These are phyloP conservation scores for Gentiana macrophylla DNA, from an alignment of 257 asterid genomes.

Conservation along the genomic window DNA sequence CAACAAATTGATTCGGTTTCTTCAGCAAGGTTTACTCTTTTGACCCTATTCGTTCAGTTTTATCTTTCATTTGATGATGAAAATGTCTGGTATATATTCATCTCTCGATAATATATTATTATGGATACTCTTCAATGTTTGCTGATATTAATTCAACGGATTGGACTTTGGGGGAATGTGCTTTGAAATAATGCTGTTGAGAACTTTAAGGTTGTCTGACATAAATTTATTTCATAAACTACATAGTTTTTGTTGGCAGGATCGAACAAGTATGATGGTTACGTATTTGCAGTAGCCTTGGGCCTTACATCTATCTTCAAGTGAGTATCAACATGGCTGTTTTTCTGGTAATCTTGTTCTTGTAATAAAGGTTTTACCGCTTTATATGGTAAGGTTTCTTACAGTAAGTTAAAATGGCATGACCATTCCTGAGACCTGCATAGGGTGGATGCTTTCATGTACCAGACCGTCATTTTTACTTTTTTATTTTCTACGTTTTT, in stretches of 20 bases:
- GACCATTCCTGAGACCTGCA: too few species aligned
- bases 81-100: not conserved
- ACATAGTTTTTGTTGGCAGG: slow-evolving; percentile 38
- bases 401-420: too few species aligned
- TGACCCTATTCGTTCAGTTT: not conserved
- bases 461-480: not conserved
- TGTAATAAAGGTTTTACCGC: too few species aligned
- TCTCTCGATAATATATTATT: too few species aligned
- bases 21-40: slow-evolving; percentile 64
- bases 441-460: too few species aligned
- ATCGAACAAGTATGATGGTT: slow-evolving; percentile 53
- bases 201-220: slow-evolving; percentile 7
- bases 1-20: slow-evolving; percentile 78
- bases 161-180: not conserved
- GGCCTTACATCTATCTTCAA: slow-evolving; percentile 76
- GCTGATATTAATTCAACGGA: not conserved
- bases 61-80: slow-evolving; percentile 2
- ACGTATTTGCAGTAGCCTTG: slow-evolving; percentile 78
- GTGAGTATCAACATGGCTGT: slow-evolving; percentile 32
- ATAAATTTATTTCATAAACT: not conserved
- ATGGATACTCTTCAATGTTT: too few species aligned
- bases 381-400: too few species aligned
- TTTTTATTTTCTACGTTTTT: slow-evolving; percentile 4
- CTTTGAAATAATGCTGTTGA: not conserved
- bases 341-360: not conserved